Base-by-base conservation (phyloP, 495 filamentous ascomycete genomes). In the Astrocystis sublimbata region DNA sequence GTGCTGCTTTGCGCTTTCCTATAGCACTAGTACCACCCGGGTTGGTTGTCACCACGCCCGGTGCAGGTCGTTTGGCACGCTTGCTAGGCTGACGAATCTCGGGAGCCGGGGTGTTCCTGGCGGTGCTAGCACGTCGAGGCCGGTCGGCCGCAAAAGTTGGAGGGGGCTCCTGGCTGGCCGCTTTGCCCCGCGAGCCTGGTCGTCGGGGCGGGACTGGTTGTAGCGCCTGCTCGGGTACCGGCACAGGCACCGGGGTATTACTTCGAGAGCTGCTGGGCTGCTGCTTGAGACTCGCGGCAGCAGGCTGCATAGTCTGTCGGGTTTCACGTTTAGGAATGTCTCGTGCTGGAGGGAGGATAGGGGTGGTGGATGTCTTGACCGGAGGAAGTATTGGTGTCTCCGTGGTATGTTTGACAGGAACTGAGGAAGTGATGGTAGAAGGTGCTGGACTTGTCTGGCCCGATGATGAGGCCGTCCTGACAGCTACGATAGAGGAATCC, bases 1-100 rank as follows among this genome's bases (percentile, higher is more conserved):
- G 89, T 66, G 92, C 92, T 30, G 86, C 88, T 72, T 90, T 91
- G 30, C 92, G 85, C 71, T 86, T 90, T 35, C 90, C 90, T 63
- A 93, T 87, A 66, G 88, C 70, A 87, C 88, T 62, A 82, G 85
- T 73, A 63, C 89, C 89, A 54, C 89, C 90, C 65, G 89, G 86
- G 60, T 85, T 85, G 19, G 83, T 86, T 15, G 84, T 84, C n/a
- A 94, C 84, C 36, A 87, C 82, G 26, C 89, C 92, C 9, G 91
- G 92, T 12, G 89, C 89, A 24, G 89, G 90, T 33, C 89, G 87
- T 73, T 89, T 92, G 40, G 76, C 54, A 15, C 83, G 78, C 61
- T 78, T 81, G 67, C 73, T 78, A 10, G 75, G 75, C 31, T 77
- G 79, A 35, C 73, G 74, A 3, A 70, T 21, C 64, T 81, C 79